Evolutionary conservation across 805 yeast genomes (phyloP).

Genomic region (Jamesozyma piceae): DNA sequence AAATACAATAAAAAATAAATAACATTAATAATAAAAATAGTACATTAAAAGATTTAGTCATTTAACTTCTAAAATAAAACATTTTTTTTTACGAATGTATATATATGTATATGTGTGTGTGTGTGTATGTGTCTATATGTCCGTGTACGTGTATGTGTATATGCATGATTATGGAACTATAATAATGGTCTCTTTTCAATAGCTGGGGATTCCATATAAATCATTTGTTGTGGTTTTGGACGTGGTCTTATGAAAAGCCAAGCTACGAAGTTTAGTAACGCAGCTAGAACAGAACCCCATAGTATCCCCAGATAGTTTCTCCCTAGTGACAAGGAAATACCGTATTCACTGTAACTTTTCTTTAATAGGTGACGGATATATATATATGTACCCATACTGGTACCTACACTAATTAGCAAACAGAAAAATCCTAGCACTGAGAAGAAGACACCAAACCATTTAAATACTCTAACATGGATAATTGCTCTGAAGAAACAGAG

Average conservation of each 20-base stretch:
- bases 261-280: constrained; percentile 33
- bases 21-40: no score
- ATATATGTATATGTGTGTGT: no score
- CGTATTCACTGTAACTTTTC: constrained; percentile 38
- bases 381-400: constrained; percentile 54
- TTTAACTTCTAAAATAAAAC: no score
- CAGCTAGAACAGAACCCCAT: constrained; percentile 54
- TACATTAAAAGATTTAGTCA: no score
- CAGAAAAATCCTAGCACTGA: constrained; percentile 35
- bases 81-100: no score
- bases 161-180: background rate
- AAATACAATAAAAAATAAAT: no score
- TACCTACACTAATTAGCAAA: constrained; percentile 39
- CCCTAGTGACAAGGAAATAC: constrained; percentile 43
- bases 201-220: constrained; percentile 10
- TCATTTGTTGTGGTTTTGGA: constrained; percentile 3
- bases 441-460: constrained; percentile 39
- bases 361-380: constrained; percentile 45
- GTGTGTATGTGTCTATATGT: background rate
- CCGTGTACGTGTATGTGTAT: background rate
- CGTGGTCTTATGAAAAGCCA: constrained; percentile 29
- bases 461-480: constrained; percentile 39
- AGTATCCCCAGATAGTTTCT: constrained; percentile 48
- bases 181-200: constrained; percentile 17
- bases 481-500: constrained; percentile 24